phyloP scores from a whole-genome alignment of 2,329 filamentous ascomycete genomes.

The Neopestalotiopsis clavispora region DNA sequence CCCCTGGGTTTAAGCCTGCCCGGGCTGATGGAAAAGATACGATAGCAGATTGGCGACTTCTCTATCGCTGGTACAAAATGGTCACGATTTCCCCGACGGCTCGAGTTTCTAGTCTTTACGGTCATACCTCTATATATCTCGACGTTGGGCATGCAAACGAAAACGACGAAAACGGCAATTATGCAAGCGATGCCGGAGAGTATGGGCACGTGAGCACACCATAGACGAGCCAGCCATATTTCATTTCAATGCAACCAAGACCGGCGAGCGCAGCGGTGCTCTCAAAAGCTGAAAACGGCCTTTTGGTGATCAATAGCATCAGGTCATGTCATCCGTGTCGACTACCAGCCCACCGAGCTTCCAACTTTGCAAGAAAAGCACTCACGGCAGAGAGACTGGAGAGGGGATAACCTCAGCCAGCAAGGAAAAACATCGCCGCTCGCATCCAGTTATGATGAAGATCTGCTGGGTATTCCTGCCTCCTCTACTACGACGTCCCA shows the following conservation, averaged over 20 bases:
- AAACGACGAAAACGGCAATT: neutral
- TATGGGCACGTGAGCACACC: neutral
- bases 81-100: neutral
- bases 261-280: neutral
- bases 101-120: neutral
- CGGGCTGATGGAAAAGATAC: neutral
- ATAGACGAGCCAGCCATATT: neutral
- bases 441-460: neutral
- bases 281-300: too few relatives aligned
- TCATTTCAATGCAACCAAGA: neutral
- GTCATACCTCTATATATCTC: neutral
- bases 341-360: too few relatives aligned
- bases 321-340: too few relatives aligned
- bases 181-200: neutral
- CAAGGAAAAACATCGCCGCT: neutral
- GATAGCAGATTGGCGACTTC: neutral
- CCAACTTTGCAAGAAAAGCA: neutral
- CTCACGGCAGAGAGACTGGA: neutral
- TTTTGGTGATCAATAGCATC: too few relatives aligned
- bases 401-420: neutral
- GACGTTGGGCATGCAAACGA: neutral
- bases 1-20: neutral
- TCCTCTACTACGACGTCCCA: neutral
- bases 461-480: neutral
- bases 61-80: neutral